phyloP scores from a whole-genome alignment of 192 early-diverging fungal genomes.

The Coemansia sp. region DNA sequence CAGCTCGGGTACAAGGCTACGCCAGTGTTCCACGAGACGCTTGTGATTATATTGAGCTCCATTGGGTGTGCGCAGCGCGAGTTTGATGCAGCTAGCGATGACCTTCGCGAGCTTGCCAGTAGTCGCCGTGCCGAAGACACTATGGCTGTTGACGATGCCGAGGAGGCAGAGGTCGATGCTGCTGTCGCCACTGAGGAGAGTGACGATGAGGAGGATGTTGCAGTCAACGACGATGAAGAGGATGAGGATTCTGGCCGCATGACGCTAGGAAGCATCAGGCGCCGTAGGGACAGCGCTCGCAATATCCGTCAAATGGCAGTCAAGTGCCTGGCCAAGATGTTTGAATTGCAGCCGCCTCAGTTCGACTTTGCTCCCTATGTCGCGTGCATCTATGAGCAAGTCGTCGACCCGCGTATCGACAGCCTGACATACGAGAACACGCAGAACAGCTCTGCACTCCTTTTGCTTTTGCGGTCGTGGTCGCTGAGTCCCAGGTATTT shows the following conservation, averaged over 20 bases:
- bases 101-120: constrained; percentile 26
- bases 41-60: constrained; percentile 81
- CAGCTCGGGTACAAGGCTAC: constrained; percentile 76
- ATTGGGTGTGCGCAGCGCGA: constrained; percentile 65
- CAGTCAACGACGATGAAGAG: constrained; percentile 6
- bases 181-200: not conserved
- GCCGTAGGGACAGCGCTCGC: constrained; percentile 31
- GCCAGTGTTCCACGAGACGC: constrained; percentile 72
- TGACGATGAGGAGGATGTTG: constrained; percentile 14
- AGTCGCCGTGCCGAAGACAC: constrained; percentile 15
- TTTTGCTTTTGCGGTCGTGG: constrained; percentile 84
- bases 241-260: constrained; percentile 4
- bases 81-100: constrained; percentile 51
- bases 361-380: constrained; percentile 84
- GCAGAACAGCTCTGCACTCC: constrained; percentile 79
- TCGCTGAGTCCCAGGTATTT: constrained; percentile 67
- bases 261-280: constrained; percentile 23
- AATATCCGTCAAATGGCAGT: constrained; percentile 70
- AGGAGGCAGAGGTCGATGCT: constrained; percentile 12
- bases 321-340: constrained; percentile 77
- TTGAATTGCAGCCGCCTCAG: constrained; percentile 59
- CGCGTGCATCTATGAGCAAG: constrained; percentile 70
- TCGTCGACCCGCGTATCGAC: constrained; percentile 73
- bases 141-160: constrained; percentile 14
- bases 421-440: constrained; percentile 83